Percentiles rank a stretch among this genome's conserved stretches.
Evolutionary conservation across 805 yeast genomes (phyloP).

Genomic region (Starmerella floris): DNA sequence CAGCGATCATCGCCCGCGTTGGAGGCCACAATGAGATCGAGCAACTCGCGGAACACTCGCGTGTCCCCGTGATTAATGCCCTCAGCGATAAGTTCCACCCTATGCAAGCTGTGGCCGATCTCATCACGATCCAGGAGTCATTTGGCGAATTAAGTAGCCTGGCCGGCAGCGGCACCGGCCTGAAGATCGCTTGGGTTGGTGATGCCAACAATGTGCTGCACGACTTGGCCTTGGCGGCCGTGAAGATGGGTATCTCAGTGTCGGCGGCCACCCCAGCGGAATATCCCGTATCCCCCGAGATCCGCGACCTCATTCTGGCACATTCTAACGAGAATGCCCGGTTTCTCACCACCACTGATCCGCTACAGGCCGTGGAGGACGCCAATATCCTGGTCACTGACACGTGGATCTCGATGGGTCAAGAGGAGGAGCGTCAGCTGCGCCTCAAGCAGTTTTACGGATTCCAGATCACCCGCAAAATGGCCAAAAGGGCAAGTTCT

Average conservation of each 20-base stretch:
- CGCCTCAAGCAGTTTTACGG: conserved; percentile 74
- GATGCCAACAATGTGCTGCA: conserved; percentile 93
- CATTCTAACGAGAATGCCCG: conserved; percentile 40
- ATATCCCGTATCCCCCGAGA: conserved; percentile 45
- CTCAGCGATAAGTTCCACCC: conserved; percentile 91
- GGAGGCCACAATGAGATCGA: conserved; percentile 70
- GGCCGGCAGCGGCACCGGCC: conserved; percentile 26
- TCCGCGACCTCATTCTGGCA: conserved; percentile 41
- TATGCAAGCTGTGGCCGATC: conserved; percentile 84
- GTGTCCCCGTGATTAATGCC: conserved; percentile 86
- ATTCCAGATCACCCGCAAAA: conserved; percentile 63
- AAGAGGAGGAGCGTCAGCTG: conserved; percentile 61
- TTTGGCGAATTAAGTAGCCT: conserved; percentile 7
- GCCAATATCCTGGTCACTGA: conserved; percentile 87
- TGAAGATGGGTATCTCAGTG: conserved; percentile 71
- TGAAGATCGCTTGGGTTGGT: conserved; percentile 90
- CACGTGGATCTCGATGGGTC: conserved; percentile 97
- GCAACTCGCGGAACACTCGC: conserved; percentile 61
- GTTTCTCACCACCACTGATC: conserved; percentile 48
- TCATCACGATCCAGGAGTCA: conserved; percentile 67
- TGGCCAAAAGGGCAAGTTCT: conserved; percentile 44
- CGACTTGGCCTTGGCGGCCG: conserved; percentile 78
- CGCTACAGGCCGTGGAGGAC: conserved; percentile 53
- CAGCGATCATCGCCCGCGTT: conserved; percentile 95
- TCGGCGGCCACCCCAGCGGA: conserved; percentile 74